phyloP scores from a whole-genome alignment of 768 basidiomycete genomes.

The Solioccasus polychromus region DNA sequence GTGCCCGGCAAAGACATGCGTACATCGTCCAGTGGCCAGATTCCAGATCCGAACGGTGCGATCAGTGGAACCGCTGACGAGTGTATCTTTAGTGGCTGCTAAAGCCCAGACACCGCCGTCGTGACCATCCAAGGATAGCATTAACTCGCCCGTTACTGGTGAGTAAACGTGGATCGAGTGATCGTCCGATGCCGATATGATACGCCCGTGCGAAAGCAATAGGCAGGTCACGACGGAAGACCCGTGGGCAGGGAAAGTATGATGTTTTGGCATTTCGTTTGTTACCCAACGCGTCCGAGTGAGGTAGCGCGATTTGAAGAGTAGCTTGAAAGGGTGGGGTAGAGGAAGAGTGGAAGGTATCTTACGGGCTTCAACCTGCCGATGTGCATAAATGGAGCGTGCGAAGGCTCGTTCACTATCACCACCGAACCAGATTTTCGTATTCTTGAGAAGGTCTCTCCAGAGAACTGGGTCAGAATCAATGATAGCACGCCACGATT shows the following conservation, averaged over 20 bases:
- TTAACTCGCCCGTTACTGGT: slow-evolving; percentile 74
- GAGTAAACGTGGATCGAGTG: slow-evolving; percentile 95
- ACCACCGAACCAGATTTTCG: slow-evolving; percentile 87
- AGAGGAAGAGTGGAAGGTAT: slow-evolving; percentile 55
- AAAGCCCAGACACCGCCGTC: slow-evolving; percentile 97
- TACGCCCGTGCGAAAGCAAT: slow-evolving; percentile 89
- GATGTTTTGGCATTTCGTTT: slow-evolving; percentile 67
- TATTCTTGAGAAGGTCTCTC: slow-evolving; percentile 80
- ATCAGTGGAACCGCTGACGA: slow-evolving; percentile 92
- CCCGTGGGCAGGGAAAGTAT: slow-evolving; percentile 86
- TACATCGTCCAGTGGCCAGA: slow-evolving; percentile 72
- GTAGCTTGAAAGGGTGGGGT: slow-evolving; percentile 85
- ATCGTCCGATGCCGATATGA: slow-evolving; percentile 97
- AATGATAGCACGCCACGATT: slow-evolving; percentile 87
- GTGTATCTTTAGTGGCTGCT: slow-evolving; percentile 81
- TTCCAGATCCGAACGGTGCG: slow-evolving; percentile 94
- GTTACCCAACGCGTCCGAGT: slow-evolving; percentile 79
- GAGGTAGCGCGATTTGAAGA: slow-evolving; percentile 88
- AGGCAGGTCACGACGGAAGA: slow-evolving; percentile 93
- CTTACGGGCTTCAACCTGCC: slow-evolving; percentile 40
- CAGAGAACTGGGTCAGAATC: slow-evolving; percentile 89
- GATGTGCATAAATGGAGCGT: slow-evolving; percentile 60
- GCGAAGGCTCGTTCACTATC: slow-evolving; percentile 82
- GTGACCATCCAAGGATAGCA: slow-evolving; percentile 80
- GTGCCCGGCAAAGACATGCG: slow-evolving; percentile 94